Evolutionary conservation across 2,329 filamentous ascomycete genomes (phyloP), one percentile per base, ranked within the genome.

Genomic region (Venturia nashicola): DNA sequence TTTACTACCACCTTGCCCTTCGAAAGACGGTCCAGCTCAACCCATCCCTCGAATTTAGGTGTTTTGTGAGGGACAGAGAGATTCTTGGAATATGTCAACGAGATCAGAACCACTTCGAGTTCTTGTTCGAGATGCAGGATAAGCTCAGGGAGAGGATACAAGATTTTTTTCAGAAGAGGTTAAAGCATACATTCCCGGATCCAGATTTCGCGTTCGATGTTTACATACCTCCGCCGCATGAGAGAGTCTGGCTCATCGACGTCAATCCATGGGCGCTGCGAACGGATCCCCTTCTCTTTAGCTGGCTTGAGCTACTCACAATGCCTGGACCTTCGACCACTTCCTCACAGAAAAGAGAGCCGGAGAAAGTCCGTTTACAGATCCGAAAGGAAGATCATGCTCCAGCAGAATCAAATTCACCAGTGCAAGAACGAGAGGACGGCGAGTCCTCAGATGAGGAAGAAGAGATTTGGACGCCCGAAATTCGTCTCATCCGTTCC

Each of bases 201-300:
- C 81, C 84, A 3, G 88, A 85, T 73, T 97, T 96, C 69, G 84
- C 86, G 0, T 96, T 99, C 70, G 94, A 99, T 72, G 87, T 97
- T 54, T 97, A 99, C 71, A 83, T 99, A 1, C 92, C 93, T 70
- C 78, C 83, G 70, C 75, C 88, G 1, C 83, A 95, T 64, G 85
- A 90, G 60, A 82, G 84, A 59, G 89, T 95, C 2, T 89, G 91
- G 78, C 79, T 99, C 12, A 87, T 99, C 60, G 94, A 99, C 72
- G 89, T 99, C 71, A 97, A 97, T 71, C 91, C 94, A 0, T 99
- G 93, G 90, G 93, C 93, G 0, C 83, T 86, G 51, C 81, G 90
- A 66, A 99, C 94, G 0, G 94, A 99, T 76, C 88, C 90, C 5
- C 75, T 97, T 55, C 79, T 97, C 0, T 99, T 96, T 73, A 87